These are phyloP conservation scores for Lycium barbarum DNA, from an alignment of 257 asterid species.

Conservation along the genomic window DNA sequence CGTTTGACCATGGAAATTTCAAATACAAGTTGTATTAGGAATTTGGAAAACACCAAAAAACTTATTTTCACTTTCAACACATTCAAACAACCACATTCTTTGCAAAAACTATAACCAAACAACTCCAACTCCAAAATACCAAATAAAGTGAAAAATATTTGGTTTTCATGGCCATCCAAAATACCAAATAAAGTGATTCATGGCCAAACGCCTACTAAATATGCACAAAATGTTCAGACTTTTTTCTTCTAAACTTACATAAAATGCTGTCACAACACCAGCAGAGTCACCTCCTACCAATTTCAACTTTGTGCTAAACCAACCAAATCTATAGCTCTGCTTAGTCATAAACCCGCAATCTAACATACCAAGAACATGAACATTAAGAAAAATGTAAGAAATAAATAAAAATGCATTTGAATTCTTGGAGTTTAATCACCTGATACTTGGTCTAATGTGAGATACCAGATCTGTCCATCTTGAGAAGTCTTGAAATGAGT, in stretches of 20 bases:
- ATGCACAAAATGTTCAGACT: background rate
- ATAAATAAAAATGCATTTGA: background rate
- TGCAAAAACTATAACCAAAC: too few species aligned
- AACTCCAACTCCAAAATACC: too few species aligned
- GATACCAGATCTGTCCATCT: slow-evolving; percentile 93
- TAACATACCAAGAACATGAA: slow-evolving; percentile 31
- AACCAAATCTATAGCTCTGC: slow-evolving; percentile 86
- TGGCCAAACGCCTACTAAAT: too few species aligned
- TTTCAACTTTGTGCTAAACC: slow-evolving; percentile 95
- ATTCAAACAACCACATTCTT: too few species aligned
- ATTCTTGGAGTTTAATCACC: slow-evolving; percentile 45
- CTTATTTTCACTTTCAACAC: too few species aligned
- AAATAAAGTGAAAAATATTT: too few species aligned
- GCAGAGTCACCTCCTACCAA: slow-evolving; percentile 94
- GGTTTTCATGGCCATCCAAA: too few species aligned
- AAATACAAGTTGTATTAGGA: background rate
- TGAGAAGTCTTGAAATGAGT: slow-evolving; percentile 80
- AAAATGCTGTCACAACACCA: slow-evolving; percentile 97
- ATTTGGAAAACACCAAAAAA: too few species aligned
- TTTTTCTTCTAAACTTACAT: slow-evolving; percentile 51
- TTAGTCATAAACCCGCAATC: slow-evolving; percentile 93
- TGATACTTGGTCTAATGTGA: slow-evolving; percentile 70
- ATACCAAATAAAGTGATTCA: too few species aligned
- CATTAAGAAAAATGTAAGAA: background rate
- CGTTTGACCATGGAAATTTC: too few species aligned